phyloP scores from a whole-genome alignment of 805 yeast species.

The Schwanniomyces pseudopolymorphus region DNA sequence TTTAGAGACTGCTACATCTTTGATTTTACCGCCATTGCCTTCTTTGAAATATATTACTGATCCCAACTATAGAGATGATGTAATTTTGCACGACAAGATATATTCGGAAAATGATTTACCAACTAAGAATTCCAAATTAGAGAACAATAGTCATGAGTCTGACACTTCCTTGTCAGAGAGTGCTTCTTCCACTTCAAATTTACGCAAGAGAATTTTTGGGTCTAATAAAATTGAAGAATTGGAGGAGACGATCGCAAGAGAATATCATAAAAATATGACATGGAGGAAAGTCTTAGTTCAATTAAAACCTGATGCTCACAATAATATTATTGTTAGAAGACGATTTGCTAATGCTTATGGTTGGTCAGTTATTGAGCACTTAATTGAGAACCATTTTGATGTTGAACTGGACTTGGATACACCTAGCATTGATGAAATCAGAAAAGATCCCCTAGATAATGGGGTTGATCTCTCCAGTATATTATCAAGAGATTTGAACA shows the following conservation, averaged over 20 bases:
- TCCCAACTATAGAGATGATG: slow-evolving; percentile 62
- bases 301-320: slow-evolving; percentile 91
- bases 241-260: slow-evolving; percentile 83
- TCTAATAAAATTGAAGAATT: slow-evolving; percentile 40
- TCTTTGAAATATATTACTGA: slow-evolving; percentile 61
- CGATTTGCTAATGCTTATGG: slow-evolving; percentile 92
- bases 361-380: slow-evolving; percentile 87
- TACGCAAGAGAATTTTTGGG: slow-evolving; percentile 20
- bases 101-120: slow-evolving; percentile 71
- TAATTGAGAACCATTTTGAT: slow-evolving; percentile 65
- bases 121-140: neutral
- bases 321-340: slow-evolving; percentile 85
- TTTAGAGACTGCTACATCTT: slow-evolving; percentile 72
- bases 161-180: neutral
- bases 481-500: slow-evolving; percentile 34
- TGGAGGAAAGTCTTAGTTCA: slow-evolving; percentile 93
- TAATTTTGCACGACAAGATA: slow-evolving; percentile 79
- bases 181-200: slow-evolving; percentile 14
- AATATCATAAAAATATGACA: slow-evolving; percentile 78
- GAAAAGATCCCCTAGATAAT: slow-evolving; percentile 26
- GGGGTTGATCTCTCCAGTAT: slow-evolving; percentile 25
- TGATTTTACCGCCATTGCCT: slow-evolving; percentile 81
- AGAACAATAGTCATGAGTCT: neutral
- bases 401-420: slow-evolving; percentile 5
- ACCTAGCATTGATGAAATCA: neutral